Evolutionary conservation across 768 basidiomycete genomes (phyloP), one percentile per base, ranked within the genome.

Genomic region (Cyathus striatus): DNA sequence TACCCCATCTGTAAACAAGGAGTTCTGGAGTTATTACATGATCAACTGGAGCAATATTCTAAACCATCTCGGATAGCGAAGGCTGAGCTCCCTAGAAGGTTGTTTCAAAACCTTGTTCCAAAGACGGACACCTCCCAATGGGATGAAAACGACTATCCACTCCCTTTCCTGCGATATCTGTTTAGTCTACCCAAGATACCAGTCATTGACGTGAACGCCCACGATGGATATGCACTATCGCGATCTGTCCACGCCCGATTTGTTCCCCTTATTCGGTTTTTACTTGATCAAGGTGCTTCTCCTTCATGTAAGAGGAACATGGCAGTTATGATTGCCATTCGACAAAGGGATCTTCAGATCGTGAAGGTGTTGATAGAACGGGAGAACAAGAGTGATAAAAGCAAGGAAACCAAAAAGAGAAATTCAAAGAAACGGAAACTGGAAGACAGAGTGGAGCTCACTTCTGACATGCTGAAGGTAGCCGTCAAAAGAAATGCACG

Each of bases 181-280:
- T 81, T 75, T 52, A 46, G 56, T 18, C 57, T 56, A 6, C 64
- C 74, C 5, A 61, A 55, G 6, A 56, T 73, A 14, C 52, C 71
- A 17, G 43, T 52, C 1, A 75, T 80, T 1, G 65, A 81, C 23
- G 55, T 73, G 10, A 79, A 94, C 58, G 77, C 86, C 6, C 72
- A 88, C 59, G 70, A 76, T 2, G 94, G 93, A 1, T 96, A 93
- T 55, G 83, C 86, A 0, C 78, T 96, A 30, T 81, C 80, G 13
- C 81, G 78, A 49, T 90, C 93, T 1, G 87, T 91, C 1, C 70
- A 82, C 26, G 79, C 76, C 0, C 66, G 68, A 17, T 83, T 83
- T 48, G 42, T 71, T 1, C 79, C 82, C 3, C 75, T 96, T 6
- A 68, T 92, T 1, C 65, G 60, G 18, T 83, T 89, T 50, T 71